Evolutionary conservation across 2,329 filamentous ascomycete genomes (phyloP).

Genomic region (Trichophyton mentagrophytes): DNA sequence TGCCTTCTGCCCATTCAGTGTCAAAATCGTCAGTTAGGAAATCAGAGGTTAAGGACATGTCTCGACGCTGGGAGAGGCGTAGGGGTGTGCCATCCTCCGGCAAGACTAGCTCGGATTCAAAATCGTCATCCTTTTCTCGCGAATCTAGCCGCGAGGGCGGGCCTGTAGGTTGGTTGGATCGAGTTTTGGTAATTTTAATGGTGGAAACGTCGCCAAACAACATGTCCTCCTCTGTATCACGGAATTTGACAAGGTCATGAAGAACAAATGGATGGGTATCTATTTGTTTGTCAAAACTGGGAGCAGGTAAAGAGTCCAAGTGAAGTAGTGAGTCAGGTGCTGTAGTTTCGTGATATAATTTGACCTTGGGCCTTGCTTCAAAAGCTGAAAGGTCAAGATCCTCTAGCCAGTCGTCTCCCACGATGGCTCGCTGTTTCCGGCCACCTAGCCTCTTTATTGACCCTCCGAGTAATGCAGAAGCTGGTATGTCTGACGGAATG

Average conservation of each 20-base stretch:
- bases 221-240: constrained; percentile 48
- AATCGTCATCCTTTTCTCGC: constrained; percentile 46
- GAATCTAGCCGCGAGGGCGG: constrained; percentile 35
- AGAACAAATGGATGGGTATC: constrained; percentile 14
- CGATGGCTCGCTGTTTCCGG: constrained; percentile 56
- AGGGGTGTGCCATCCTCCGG: constrained; percentile 52
- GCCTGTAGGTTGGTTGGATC: constrained; percentile 21
- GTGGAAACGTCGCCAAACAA: constrained; percentile 52
- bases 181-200: constrained; percentile 54
- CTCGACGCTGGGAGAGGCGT: constrained; percentile 46
- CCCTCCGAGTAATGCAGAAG: constrained; percentile 79
- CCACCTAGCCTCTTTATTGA: constrained; percentile 83
- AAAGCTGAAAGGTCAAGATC: constrained; percentile 57
- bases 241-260: constrained; percentile 48
- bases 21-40: constrained; percentile 62
- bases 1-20: constrained; percentile 78
- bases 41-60: constrained; percentile 51
- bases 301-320: constrained; percentile 39
- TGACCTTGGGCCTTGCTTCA: constrained; percentile 49
- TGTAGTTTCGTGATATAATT: constrained; percentile 45
- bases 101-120: constrained; percentile 60
- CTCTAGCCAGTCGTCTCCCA: constrained; percentile 71
- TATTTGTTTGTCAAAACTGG: not conserved
- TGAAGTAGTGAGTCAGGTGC: constrained; percentile 59
- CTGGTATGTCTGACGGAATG: constrained; percentile 71